Conservation (phyloP, 2,329 filamentous ascomycete species). For the Furcasterigmium sp. region DNA sequence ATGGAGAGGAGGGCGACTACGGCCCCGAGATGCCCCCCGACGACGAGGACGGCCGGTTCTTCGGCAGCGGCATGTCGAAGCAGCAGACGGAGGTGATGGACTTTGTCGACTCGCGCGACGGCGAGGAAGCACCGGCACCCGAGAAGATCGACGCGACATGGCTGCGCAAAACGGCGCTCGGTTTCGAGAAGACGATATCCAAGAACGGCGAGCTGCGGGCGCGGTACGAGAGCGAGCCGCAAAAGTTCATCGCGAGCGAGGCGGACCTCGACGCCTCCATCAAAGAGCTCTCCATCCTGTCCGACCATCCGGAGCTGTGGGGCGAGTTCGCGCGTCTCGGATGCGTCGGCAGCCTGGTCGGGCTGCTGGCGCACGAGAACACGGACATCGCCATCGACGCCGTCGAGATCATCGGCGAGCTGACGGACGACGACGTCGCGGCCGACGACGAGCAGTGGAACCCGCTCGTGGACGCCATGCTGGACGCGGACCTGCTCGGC, state of each 20-base stretch:
- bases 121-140: conserved; percentile 29
- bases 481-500: conserved; percentile 67
- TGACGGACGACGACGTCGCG: conserved; percentile 89
- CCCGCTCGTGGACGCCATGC: conserved; percentile 60
- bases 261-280: conserved; percentile 87
- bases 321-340: conserved; percentile 72
- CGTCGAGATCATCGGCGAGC: conserved; percentile 82
- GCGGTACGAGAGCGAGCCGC: conserved; percentile 73
- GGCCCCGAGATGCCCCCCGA: conserved; percentile 42
- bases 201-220: conserved; percentile 88
- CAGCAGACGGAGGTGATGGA: conserved; percentile 81
- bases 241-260: conserved; percentile 80
- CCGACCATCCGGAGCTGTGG: conserved; percentile 82
- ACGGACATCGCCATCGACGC: conserved; percentile 92
- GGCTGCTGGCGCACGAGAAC: conserved; percentile 87
- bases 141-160: conserved; percentile 81
- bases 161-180: conserved; percentile 74
- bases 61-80: conserved; percentile 81
- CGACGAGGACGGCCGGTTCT: conserved; percentile 91
- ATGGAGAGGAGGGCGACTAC: conserved; percentile 45
- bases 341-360: conserved; percentile 68
- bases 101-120: conserved; percentile 61
- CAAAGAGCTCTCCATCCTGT: conserved; percentile 78
- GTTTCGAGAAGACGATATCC: conserved; percentile 84
- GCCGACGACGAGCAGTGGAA: conserved; percentile 80